These are phyloP conservation scores for Pythium monospermum DNA, from an alignment of 352 stramenopile genomes.

Conservation along the genomic window DNA sequence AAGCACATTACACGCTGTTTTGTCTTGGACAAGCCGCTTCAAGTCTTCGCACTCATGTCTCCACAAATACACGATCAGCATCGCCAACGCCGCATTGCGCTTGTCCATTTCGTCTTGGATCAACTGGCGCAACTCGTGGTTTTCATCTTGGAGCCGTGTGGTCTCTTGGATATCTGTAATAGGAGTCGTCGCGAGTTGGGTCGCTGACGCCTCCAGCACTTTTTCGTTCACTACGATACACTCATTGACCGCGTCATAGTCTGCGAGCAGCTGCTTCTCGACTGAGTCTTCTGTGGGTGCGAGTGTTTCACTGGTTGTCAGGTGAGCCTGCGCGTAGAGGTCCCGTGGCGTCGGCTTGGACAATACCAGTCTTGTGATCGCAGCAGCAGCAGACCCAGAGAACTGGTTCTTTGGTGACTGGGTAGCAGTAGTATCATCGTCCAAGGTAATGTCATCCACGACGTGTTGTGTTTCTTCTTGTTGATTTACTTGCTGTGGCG, in stretches of 20 bases:
- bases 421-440: neutral
- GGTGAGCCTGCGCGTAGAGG: neutral
- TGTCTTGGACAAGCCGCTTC: neutral
- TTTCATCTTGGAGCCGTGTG: slow-evolving; percentile 32
- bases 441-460: slow-evolving; percentile 3
- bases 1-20: neutral
- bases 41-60: slow-evolving; percentile 5
- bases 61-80: slow-evolving; percentile 34
- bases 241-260: slow-evolving; percentile 11
- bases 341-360: neutral
- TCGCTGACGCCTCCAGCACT: slow-evolving; percentile 27
- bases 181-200: slow-evolving; percentile 17
- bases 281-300: neutral
- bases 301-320: neutral
- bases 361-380: slow-evolving; percentile 1
- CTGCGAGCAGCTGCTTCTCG: slow-evolving; percentile 2
- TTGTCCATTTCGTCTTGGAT: slow-evolving; percentile 28
- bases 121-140: slow-evolving; percentile 32
- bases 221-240: slow-evolving; percentile 27
- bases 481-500: too few species aligned
- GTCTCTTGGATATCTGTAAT: slow-evolving; percentile 16
- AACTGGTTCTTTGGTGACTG: neutral
- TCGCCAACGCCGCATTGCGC: slow-evolving; percentile 30
- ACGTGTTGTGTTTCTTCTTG: too few species aligned
- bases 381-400: neutral